Conservation (phyloP, 352 stramenopile species). For the Phytophthora hybrid region DNA sequence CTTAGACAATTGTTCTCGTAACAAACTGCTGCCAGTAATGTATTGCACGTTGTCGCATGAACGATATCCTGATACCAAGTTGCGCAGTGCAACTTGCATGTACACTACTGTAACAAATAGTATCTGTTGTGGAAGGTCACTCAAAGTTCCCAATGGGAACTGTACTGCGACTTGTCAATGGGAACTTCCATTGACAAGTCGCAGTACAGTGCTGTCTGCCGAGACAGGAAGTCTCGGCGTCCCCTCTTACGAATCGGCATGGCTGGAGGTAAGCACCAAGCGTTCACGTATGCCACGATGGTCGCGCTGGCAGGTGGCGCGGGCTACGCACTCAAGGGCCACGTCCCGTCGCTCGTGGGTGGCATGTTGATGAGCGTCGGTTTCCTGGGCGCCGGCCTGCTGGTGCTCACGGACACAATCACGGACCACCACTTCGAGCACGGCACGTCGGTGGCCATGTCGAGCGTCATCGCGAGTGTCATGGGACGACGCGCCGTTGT, state of each 20-base stretch:
- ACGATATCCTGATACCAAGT: background rate
- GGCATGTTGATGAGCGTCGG: slow-evolving; percentile 66
- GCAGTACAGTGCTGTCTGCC: too few relatives aligned
- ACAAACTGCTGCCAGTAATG: too few relatives aligned
- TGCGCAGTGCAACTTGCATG: background rate
- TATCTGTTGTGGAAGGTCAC: slow-evolving; percentile 10
- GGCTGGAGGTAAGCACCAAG: slow-evolving; percentile 61
- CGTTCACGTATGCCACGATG: slow-evolving; percentile 78
- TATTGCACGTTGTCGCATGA: too few relatives aligned
- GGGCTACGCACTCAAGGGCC: slow-evolving; percentile 68
- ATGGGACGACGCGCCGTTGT: slow-evolving; percentile 61
- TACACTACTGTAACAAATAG: slow-evolving; percentile 11
- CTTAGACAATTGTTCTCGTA: background rate
- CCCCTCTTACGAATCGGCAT: slow-evolving; percentile 8
- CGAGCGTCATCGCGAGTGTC: slow-evolving; percentile 66
- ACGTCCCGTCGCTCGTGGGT: slow-evolving; percentile 73
- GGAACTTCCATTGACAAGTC: too few relatives aligned
- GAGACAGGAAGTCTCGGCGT: too few relatives aligned
- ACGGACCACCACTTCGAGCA: slow-evolving; percentile 77
- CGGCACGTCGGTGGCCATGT: slow-evolving; percentile 75
- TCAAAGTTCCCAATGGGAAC: too few relatives aligned
- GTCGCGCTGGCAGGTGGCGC: slow-evolving; percentile 67
- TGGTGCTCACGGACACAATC: slow-evolving; percentile 78
- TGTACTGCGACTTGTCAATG: too few relatives aligned
- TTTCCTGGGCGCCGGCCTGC: slow-evolving; percentile 71